These are phyloP conservation scores for Acanthamoeba healyi DNA, from an alignment of 208 protist species.

Conservation along the genomic window DNA sequence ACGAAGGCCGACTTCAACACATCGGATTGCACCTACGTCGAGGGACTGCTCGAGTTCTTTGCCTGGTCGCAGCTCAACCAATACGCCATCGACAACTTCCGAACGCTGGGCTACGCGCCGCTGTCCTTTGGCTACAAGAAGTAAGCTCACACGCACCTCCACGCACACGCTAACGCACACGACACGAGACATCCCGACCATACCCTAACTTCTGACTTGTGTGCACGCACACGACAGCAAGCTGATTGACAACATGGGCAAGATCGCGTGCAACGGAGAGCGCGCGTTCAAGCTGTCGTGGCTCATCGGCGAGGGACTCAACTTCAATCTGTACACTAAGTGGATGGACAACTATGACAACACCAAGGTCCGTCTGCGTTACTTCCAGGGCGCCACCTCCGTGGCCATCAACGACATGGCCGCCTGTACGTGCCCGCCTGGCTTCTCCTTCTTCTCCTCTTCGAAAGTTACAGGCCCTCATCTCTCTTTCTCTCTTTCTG, in stretches of 20 bases:
- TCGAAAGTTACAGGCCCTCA: too few species aligned
- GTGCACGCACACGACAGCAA: background rate
- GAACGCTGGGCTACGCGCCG: background rate
- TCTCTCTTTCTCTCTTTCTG: too few species aligned
- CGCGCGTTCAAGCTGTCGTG: conserved; percentile 29
- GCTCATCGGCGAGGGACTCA: conserved; percentile 48
- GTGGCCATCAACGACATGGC: background rate
- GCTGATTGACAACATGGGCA: background rate
- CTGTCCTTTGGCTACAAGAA: conserved; percentile 18
- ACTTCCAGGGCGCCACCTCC: conserved; percentile 7
- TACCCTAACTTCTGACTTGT: background rate
- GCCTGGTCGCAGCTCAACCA: conserved; percentile 71
- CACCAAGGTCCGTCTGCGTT: background rate
- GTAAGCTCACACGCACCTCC: background rate
- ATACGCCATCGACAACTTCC: background rate
- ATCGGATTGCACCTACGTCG: conserved; percentile 51
- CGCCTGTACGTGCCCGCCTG: background rate
- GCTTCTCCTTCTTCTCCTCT: background rate
- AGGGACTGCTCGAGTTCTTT: conserved; percentile 49
- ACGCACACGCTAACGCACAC: background rate
- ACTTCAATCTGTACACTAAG: conserved; percentile 23
- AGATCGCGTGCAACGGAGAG: background rate
- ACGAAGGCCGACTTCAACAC: background rate
- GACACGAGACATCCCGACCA: too few species aligned
- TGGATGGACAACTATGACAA: conserved; percentile 22